These are phyloP conservation scores for Peziza echinospora DNA, from an alignment of 495 filamentous ascomycete species.

Conservation along the genomic window DNA sequence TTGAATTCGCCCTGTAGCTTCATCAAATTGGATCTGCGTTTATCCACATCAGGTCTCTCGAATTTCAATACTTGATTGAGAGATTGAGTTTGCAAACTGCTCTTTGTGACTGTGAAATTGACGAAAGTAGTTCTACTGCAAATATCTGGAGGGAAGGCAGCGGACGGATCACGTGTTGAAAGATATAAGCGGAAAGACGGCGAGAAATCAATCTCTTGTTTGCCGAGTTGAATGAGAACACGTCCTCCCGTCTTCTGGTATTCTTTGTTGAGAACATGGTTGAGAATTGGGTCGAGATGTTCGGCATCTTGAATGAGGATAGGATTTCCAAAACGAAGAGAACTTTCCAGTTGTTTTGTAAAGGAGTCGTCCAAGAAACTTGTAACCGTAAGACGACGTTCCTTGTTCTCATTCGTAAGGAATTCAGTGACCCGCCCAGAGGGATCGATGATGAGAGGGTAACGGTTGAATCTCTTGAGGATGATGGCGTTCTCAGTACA, in stretches of 20 bases:
- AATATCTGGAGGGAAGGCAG: slow-evolving; percentile 89
- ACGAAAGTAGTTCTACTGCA: slow-evolving; percentile 97
- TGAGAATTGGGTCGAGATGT: slow-evolving; percentile 87
- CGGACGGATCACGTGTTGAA: slow-evolving; percentile 88
- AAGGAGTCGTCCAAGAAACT: slow-evolving; percentile 98
- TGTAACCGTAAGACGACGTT: slow-evolving; percentile 82
- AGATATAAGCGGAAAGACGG: slow-evolving; percentile 90
- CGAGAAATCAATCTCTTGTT: slow-evolving; percentile 98
- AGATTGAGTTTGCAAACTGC: slow-evolving; percentile 93
- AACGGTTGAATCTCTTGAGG: slow-evolving; percentile 90
- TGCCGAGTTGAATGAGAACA: slow-evolving; percentile 93
- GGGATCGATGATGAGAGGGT: slow-evolving; percentile 94
- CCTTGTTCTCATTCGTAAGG: slow-evolving; percentile 77
- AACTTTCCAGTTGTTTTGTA: slow-evolving; percentile 90
- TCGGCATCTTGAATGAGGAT: slow-evolving; percentile 98
- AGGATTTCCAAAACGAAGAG: slow-evolving; percentile 89
- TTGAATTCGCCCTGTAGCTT: slow-evolving; percentile 98
- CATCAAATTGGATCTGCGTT: slow-evolving; percentile 84
- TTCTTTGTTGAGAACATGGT: slow-evolving; percentile 97
- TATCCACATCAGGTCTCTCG: slow-evolving; percentile 94
- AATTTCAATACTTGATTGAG: slow-evolving; percentile 92
- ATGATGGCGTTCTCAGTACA: slow-evolving; percentile 98
- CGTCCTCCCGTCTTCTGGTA: slow-evolving; percentile 98
- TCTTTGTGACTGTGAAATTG: slow-evolving; percentile 98
- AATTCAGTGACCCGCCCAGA: slow-evolving; percentile 88